A percentile compares a stretch with the other conserved stretches of the same genome.
These are phyloP conservation scores for Dictyostelium purpureum DNA, from an alignment of 78 protist species.

Conservation along the genomic window DNA sequence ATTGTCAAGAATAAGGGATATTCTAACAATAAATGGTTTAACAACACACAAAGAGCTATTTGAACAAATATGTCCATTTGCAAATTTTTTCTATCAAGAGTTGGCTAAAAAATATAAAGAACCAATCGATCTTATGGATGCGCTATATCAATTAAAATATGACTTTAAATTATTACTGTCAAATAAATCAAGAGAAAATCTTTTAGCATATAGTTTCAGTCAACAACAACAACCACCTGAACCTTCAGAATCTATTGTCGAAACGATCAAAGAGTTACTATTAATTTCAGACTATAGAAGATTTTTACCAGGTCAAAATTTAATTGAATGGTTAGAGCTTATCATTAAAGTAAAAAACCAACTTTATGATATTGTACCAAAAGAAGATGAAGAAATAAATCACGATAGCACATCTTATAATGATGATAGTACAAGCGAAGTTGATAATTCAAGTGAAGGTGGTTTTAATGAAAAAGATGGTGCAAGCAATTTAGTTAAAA, in stretches of 20 bases:
- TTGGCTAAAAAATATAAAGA: background rate
- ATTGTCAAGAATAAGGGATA: background rate
- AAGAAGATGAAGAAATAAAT: too few species aligned
- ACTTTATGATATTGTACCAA: too few species aligned
- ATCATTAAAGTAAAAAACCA: too few species aligned
- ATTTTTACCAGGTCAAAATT: background rate
- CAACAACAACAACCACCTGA: background rate
- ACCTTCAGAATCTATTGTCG: background rate
- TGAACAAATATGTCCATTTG: background rate
- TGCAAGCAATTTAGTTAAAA: too few species aligned
- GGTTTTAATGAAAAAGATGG: too few species aligned
- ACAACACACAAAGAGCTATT: background rate
- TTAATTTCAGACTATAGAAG: background rate
- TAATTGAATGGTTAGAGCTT: slow-evolving; percentile 1
- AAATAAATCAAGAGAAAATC: background rate
- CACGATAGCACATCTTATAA: too few species aligned
- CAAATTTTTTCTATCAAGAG: background rate
- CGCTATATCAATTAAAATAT: background rate
- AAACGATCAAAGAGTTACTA: background rate
- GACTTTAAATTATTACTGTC: slow-evolving; percentile 1
- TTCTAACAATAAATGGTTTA: background rate
- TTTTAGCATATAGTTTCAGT: too few species aligned
- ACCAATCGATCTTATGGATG: background rate
- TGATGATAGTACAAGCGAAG: too few species aligned
- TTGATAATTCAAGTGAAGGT: too few species aligned